These are phyloP conservation scores for Marasmius oreades DNA, from an alignment of 1,284 basidiomycete genomes.

Conservation along the genomic window DNA sequence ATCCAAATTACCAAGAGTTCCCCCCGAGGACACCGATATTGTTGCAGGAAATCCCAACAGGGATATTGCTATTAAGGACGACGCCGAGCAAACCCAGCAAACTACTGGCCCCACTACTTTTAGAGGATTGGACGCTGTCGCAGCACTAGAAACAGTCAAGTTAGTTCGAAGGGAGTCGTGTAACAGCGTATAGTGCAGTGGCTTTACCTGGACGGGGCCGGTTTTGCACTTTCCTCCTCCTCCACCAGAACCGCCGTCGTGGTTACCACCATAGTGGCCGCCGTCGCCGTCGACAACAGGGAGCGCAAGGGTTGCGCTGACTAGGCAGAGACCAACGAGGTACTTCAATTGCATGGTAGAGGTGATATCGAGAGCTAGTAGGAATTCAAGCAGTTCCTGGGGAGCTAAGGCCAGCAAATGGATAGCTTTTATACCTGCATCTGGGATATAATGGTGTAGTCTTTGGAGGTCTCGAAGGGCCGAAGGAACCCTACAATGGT, in stretches of 20 bases:
- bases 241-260: not conserved
- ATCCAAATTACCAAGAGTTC: not conserved
- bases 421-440: not conserved
- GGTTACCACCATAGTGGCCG: not conserved
- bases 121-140: not conserved
- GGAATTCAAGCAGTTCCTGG: not conserved
- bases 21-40: not conserved
- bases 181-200: not conserved
- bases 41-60: not conserved
- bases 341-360: not conserved
- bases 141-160: not conserved
- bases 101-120: not conserved
- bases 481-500: too few species aligned
- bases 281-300: not conserved
- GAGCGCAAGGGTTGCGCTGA: not conserved
- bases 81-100: not conserved
- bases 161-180: too few species aligned
- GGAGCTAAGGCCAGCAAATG: not conserved
- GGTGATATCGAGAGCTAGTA: not conserved
- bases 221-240: not conserved
- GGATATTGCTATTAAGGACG: not conserved
- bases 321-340: not conserved
- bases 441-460: too few species aligned
- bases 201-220: not conserved
- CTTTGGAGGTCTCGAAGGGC: too few species aligned